Evolutionary conservation across 768 basidiomycete species (phyloP).

Genomic region (Mycena polygramma): DNA sequence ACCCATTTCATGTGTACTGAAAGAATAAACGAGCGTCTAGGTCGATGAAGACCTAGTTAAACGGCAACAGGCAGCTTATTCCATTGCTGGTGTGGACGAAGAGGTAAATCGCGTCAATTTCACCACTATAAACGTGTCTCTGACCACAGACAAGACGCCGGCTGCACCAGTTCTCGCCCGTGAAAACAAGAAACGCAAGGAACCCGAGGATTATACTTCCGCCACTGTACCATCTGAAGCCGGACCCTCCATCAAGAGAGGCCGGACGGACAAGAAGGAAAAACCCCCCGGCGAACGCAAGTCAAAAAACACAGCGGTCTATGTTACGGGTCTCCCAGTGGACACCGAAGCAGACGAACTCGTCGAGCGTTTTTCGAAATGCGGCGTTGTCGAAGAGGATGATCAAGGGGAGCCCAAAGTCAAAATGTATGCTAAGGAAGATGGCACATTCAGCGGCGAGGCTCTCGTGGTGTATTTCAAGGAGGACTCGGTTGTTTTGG

Average conservation of each 20-base stretch:
- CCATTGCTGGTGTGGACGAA: constrained; percentile 94
- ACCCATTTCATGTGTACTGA: background rate
- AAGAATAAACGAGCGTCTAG: constrained; percentile 54
- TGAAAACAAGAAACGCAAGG: constrained; percentile 84
- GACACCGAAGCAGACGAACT: constrained; percentile 84
- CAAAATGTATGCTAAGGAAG: constrained; percentile 93
- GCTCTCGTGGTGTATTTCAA: constrained; percentile 98
- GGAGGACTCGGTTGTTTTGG: constrained; percentile 92
- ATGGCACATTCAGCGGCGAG: constrained; percentile 93
- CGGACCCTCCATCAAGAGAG: constrained; percentile 76
- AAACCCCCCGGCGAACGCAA: constrained; percentile 64
- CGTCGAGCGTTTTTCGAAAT: constrained; percentile 89
- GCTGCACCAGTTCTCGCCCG: constrained; percentile 89
- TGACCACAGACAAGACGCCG: constrained; percentile 70
- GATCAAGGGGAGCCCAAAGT: constrained; percentile 93
- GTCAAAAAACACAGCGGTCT: constrained; percentile 95
- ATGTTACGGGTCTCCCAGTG: constrained; percentile 84
- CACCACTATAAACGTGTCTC: constrained; percentile 30
- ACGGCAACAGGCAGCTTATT: constrained; percentile 96
- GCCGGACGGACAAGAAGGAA: constrained; percentile 67
- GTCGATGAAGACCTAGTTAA: constrained; percentile 89
- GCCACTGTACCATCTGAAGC: constrained; percentile 59
- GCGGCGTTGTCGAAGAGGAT: constrained; percentile 93
- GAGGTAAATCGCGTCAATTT: constrained; percentile 65
- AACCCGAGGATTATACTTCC: constrained; percentile 78